Percentiles rank a stretch among this genome's conserved stretches.
These are phyloP conservation scores for Sarocladiaceae sp. DNA, from an alignment of 2,329 filamentous ascomycete genomes.

Conservation along the genomic window DNA sequence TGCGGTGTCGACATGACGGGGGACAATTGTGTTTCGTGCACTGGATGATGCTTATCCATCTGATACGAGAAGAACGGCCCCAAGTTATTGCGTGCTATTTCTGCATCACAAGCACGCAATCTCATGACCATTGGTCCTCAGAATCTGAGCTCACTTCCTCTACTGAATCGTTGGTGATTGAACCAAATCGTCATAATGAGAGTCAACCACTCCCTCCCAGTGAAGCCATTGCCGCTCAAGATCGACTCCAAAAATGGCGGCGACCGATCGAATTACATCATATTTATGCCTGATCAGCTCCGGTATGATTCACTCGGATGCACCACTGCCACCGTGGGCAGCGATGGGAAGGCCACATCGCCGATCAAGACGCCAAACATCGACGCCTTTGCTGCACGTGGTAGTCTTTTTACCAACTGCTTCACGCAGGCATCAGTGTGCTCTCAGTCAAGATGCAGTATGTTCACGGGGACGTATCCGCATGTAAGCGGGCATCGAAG, in stretches of 20 bases:
- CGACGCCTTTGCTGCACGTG: slow-evolving; percentile 32
- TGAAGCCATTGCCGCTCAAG: background rate
- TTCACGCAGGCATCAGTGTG: slow-evolving; percentile 42
- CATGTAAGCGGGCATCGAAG: slow-evolving; percentile 41
- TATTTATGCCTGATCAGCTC: slow-evolving; percentile 46
- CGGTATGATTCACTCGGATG: slow-evolving; percentile 39
- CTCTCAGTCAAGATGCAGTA: slow-evolving; percentile 40
- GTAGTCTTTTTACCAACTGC: slow-evolving; percentile 39
- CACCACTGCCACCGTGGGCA: slow-evolving; percentile 16
- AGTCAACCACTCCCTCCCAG: background rate
- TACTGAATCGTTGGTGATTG: no score
- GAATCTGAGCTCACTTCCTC: no score
- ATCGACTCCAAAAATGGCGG: slow-evolving; percentile 23
- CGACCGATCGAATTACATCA: slow-evolving; percentile 30
- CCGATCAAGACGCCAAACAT: slow-evolving; percentile 35
- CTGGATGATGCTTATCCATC: no score
- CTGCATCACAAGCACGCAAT: no score
- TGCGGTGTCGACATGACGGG: no score
- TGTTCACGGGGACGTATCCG: slow-evolving; percentile 43
- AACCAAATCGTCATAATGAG: no score
- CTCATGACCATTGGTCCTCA: no score
- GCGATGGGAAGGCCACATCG: background rate
- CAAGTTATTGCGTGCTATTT: no score
- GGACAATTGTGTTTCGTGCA: no score
- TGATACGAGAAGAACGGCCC: no score